Evolutionary conservation across 1,284 basidiomycete species (phyloP).

Genomic region (Cryptococcus floricola): DNA sequence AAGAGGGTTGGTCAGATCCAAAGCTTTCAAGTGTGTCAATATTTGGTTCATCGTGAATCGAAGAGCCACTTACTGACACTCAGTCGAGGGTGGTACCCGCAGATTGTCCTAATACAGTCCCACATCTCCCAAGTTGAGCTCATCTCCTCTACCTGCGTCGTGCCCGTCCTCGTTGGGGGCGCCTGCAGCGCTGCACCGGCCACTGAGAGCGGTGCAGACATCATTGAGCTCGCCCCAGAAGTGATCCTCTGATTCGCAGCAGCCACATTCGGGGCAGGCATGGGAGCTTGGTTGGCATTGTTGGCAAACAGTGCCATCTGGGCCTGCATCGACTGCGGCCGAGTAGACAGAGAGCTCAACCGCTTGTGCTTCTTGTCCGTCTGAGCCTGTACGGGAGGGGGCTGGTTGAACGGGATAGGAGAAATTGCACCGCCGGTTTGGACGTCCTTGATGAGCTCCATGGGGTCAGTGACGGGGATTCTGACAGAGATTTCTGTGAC

Average conservation of each 20-base stretch:
- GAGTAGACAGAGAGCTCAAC: slow-evolving; percentile 38
- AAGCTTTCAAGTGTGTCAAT: slow-evolving; percentile 54
- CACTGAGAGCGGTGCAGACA: slow-evolving; percentile 15
- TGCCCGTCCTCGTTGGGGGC: too few species aligned
- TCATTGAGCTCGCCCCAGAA: slow-evolving; percentile 24
- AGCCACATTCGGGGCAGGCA: neutral
- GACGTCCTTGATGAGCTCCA: neutral
- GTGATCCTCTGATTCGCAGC: slow-evolving; percentile 10
- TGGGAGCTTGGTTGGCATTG: neutral
- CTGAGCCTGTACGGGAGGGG: slow-evolving; percentile 1
- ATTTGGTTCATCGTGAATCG: neutral
- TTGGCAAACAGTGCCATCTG: slow-evolving; percentile 10
- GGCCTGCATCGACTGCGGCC: slow-evolving; percentile 35
- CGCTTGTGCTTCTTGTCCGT: slow-evolving; percentile 37
- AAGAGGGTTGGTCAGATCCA: slow-evolving; percentile 83
- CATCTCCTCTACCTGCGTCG: slow-evolving; percentile 50
- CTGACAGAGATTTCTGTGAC: slow-evolving; percentile 57
- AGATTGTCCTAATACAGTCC: slow-evolving; percentile 86
- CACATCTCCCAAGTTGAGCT: slow-evolving; percentile 96
- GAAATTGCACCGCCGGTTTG: neutral
- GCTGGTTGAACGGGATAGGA: neutral
- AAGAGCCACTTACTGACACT: slow-evolving; percentile 62
- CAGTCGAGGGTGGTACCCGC: slow-evolving; percentile 77
- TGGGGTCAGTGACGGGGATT: neutral
- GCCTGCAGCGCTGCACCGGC: neutral